Percentiles rank a stretch among this genome's conserved stretches.
phyloP scores from a whole-genome alignment of 148 eudicot genomes.

The Chenopodium berlandieri region DNA sequence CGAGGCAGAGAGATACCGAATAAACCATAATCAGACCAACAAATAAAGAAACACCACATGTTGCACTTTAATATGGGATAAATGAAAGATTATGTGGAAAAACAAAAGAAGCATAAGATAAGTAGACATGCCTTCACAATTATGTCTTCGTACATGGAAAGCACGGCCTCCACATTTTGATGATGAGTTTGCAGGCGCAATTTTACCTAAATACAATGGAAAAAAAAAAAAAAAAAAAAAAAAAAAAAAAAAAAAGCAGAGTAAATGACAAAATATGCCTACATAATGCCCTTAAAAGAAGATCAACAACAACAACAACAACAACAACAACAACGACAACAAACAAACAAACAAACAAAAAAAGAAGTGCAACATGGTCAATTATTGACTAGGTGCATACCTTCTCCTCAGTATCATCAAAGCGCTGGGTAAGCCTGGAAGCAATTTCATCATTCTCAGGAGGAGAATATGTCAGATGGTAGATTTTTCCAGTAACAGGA shows the following conservation, averaged over 20 bases:
- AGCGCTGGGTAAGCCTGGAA: slow-evolving; percentile 87
- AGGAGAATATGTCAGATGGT: slow-evolving; percentile 86
- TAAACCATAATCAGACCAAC: not conserved
- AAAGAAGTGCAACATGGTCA: not conserved
- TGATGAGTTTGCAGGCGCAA: slow-evolving; percentile 88
- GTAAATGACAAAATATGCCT: not conserved
- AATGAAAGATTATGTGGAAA: not conserved
- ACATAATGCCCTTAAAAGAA: not conserved
- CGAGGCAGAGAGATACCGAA: not conserved
- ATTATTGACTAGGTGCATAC: slow-evolving; percentile 20
- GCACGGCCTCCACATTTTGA: slow-evolving; percentile 88
- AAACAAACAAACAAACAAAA: not conserved
- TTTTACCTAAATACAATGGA: slow-evolving; percentile 52
- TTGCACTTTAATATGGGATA: not conserved
- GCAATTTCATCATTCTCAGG: slow-evolving; percentile 99
- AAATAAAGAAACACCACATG: not conserved
- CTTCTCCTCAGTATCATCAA: slow-evolving; percentile 98
- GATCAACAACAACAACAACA: not conserved
- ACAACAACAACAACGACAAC: not conserved
- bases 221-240: not conserved
- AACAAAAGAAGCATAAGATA: not conserved
- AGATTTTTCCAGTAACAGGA: slow-evolving; percentile 93
- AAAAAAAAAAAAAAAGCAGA: not conserved
- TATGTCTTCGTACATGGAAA: slow-evolving; percentile 72
- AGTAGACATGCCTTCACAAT: slow-evolving; percentile 54